These are phyloP conservation scores for Ustanciosporium gigantosporum DNA, from an alignment of 1,284 basidiomycete genomes.

Conservation along the genomic window DNA sequence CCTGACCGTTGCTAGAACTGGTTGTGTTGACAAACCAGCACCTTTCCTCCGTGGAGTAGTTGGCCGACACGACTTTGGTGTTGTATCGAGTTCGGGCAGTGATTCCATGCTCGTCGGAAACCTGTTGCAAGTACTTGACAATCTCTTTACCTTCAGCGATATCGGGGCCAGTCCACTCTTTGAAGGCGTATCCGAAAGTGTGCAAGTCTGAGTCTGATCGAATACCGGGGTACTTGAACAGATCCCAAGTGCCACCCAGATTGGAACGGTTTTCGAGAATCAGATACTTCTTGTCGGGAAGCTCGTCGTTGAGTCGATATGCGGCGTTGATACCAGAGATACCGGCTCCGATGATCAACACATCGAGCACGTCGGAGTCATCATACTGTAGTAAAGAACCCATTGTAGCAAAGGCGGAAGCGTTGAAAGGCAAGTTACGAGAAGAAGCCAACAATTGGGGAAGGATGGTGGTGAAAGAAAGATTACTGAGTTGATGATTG, in stretches of 20 bases:
- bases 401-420: slow-evolving; percentile 6
- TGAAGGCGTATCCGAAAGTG: slow-evolving; percentile 45
- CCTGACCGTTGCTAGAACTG: slow-evolving; percentile 17
- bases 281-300: slow-evolving; percentile 44
- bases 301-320: slow-evolving; percentile 46
- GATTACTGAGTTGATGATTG: too few species aligned
- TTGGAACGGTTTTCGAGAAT: slow-evolving; percentile 41
- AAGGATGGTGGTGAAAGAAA: too few species aligned
- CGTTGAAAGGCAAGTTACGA: too few species aligned
- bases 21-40: slow-evolving; percentile 43
- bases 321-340: slow-evolving; percentile 59
- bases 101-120: slow-evolving; percentile 50
- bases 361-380: slow-evolving; percentile 36
- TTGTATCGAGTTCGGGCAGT: slow-evolving; percentile 43
- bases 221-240: slow-evolving; percentile 50
- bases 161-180: slow-evolving; percentile 45
- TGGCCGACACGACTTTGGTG: slow-evolving; percentile 27
- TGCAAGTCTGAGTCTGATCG: slow-evolving; percentile 37
- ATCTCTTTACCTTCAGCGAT: slow-evolving; percentile 55
- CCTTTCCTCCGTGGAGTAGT: slow-evolving; percentile 43
- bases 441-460: slow-evolving; percentile 2
- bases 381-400: slow-evolving; percentile 25
- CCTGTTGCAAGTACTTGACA: slow-evolving; percentile 48
- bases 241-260: slow-evolving; percentile 55
- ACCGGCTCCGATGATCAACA: slow-evolving; percentile 56